These are phyloP conservation scores for Codiaeum variegatum DNA, from an alignment of 441 rosid genomes.

Conservation along the genomic window DNA sequence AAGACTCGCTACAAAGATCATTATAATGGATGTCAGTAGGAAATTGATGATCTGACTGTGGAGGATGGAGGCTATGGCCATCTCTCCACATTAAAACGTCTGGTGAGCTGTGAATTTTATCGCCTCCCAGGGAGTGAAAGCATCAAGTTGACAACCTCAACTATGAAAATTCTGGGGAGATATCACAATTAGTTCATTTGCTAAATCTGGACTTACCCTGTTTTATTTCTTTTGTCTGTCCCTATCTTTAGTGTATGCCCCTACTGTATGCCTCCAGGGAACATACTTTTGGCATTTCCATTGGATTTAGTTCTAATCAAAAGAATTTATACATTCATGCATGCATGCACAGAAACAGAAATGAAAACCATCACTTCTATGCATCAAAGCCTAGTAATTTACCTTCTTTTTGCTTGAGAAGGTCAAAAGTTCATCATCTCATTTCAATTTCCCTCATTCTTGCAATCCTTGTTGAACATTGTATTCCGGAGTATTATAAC, in stretches of 20 bases:
- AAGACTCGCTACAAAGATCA: background rate
- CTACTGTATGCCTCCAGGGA: background rate
- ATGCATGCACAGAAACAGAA: background rate
- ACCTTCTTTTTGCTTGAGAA: constrained; percentile 12
- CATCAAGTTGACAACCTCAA: background rate
- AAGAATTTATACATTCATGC: background rate
- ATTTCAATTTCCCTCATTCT: constrained; percentile 17
- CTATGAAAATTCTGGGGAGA: background rate
- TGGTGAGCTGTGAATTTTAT: background rate
- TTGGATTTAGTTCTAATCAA: background rate
- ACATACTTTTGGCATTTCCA: background rate
- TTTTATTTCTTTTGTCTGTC: background rate
- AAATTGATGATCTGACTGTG: background rate
- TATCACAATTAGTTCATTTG: background rate
- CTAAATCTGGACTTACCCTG: background rate
- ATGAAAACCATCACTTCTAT: background rate
- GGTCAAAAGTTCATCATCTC: constrained; percentile 6
- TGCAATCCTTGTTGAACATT: constrained; percentile 12
- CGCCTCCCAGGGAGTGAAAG: background rate
- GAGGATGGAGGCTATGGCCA: background rate
- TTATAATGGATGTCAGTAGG: no score
- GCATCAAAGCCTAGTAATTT: constrained; percentile 11
- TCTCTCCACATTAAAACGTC: background rate
- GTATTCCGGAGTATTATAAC: constrained; percentile 20
- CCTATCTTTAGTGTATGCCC: background rate